Evolutionary conservation across 2,329 filamentous ascomycete species (phyloP).

Genomic region (Coniosporium tulheliwenetii): DNA sequence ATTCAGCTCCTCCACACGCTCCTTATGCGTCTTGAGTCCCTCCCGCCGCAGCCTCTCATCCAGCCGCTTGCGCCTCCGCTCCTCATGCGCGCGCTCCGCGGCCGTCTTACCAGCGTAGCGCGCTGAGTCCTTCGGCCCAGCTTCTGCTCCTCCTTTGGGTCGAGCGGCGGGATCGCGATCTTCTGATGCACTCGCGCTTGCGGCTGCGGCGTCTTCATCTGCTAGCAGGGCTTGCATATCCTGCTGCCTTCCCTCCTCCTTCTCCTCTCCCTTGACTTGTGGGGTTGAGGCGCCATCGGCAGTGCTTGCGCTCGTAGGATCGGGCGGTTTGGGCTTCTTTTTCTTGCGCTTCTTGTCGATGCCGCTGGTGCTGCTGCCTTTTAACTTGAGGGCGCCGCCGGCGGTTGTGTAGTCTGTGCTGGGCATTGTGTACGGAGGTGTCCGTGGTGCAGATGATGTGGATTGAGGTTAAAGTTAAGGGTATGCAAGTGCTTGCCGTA

Average conservation of each 20-base stretch:
- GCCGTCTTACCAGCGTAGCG: slow-evolving; percentile 51
- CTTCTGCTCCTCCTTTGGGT: slow-evolving; percentile 7
- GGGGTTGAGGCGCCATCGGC: slow-evolving; percentile 7
- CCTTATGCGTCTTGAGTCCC: slow-evolving; percentile 89
- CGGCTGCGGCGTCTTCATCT: slow-evolving; percentile 9
- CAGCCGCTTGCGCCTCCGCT: slow-evolving; percentile 65
- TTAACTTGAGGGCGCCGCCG: slow-evolving; percentile 68
- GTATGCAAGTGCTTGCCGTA: no score
- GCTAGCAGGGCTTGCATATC: slow-evolving; percentile 16
- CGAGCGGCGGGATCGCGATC: background rate
- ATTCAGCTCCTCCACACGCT: slow-evolving; percentile 90
- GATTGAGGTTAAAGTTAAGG: no score
- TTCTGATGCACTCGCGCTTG: no score
- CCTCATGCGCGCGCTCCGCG: slow-evolving; percentile 66
- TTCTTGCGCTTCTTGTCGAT: slow-evolving; percentile 52
- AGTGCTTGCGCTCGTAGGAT: slow-evolving; percentile 2
- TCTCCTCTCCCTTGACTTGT: slow-evolving; percentile 10
- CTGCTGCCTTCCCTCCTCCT: slow-evolving; percentile 15
- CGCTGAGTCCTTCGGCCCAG: slow-evolving; percentile 10
- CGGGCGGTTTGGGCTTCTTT: slow-evolving; percentile 26
- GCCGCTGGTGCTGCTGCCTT: slow-evolving; percentile 51
- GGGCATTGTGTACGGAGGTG: slow-evolving; percentile 35
- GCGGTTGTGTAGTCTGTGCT: slow-evolving; percentile 58
- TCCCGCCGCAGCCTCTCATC: slow-evolving; percentile 70
- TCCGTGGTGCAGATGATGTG: background rate